A percentile compares a stretch with the other conserved stretches of the same genome.
phyloP scores from a whole-genome alignment of 805 yeast genomes.

The Nakazawaea wyomingensis region DNA sequence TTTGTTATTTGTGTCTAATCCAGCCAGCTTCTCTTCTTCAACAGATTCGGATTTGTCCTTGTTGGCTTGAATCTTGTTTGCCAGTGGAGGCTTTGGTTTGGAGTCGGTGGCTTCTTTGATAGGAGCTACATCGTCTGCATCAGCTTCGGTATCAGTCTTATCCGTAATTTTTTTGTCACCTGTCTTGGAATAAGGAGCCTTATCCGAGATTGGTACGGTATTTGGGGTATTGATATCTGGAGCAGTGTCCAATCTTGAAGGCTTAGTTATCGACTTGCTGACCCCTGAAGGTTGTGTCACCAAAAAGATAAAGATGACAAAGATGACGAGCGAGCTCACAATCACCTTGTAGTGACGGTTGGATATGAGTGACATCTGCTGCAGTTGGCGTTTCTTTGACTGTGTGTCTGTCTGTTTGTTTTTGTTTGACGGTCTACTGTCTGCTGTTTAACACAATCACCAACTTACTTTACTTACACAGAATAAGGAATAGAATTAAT shows the following conservation, averaged over 20 bases:
- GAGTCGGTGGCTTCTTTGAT: constrained; percentile 7
- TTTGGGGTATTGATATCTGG: constrained; percentile 7
- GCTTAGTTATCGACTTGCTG: constrained; percentile 26
- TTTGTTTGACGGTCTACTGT: too few relatives aligned
- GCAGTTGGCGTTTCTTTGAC: too few relatives aligned
- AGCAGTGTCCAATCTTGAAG: constrained; percentile 5
- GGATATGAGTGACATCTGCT: constrained; percentile 20
- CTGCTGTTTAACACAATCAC: too few relatives aligned
- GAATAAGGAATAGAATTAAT: too few relatives aligned
- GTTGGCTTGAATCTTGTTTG: constrained; percentile 8
- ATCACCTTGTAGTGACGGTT: constrained; percentile 48
- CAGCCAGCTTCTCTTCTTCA: constrained; percentile 13
- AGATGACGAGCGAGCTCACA: constrained; percentile 44
- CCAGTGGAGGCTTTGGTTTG: neutral
- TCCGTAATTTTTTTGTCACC: constrained; percentile 6
- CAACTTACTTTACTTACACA: too few relatives aligned
- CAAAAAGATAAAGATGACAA: constrained; percentile 46
- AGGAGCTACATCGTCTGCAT: constrained; percentile 19
- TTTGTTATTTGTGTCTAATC: constrained; percentile 6
- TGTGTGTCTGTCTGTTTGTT: too few relatives aligned
- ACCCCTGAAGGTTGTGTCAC: constrained; percentile 38
- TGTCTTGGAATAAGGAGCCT: constrained; percentile 17
- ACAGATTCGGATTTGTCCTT: constrained; percentile 11
- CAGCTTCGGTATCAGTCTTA: constrained; percentile 5
- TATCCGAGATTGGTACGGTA: constrained; percentile 14